Evolutionary conservation across 1,139 yeast species (phyloP), one percentile per base, ranked within the genome.

Genomic region (Yamadazyma atlantica): DNA sequence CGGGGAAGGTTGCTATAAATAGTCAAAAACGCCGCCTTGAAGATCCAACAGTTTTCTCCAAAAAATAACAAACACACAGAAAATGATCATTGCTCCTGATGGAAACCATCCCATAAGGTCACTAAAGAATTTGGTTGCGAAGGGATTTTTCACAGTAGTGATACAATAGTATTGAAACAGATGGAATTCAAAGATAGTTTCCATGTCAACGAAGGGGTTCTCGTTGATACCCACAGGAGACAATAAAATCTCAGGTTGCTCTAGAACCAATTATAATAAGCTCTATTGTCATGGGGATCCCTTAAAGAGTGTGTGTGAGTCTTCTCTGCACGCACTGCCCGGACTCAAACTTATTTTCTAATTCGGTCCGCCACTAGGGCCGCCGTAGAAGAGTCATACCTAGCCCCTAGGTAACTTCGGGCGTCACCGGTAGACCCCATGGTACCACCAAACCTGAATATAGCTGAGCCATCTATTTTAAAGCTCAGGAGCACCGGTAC

Each of bases 351-450:
- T 6, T 6, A 19, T 19, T 6, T 9, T 19, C 8, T 9, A 19
- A 19, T n/a, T n/a, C n/a, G n/a, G n/a, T n/a, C n/a, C n/a, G n/a
- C n/a, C n/a, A n/a, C n/a, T n/a, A n/a, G n/a, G n/a, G n/a, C n/a
- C n/a, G n/a, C n/a, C n/a, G n/a, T n/a, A n/a, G n/a, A n/a, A n/a
- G n/a, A n/a, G n/a, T n/a, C n/a, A n/a, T n/a, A n/a, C n/a, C n/a
- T n/a, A n/a, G n/a, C n/a, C n/a, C n/a, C n/a, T n/a, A n/a, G n/a
- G n/a, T n/a, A n/a, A n/a, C n/a, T n/a, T n/a, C n/a, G n/a, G n/a
- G n/a, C n/a, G 26, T n/a, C 26, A 23, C 26, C 26, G 5, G 26
- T 23, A n/a, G 26, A n/a, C n/a, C 9, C 26, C 26, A 23, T 23
- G 11, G 12, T n/a, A 23, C 26, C 26, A 23, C 26, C 26, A 11